Percentiles rank a stretch among this genome's conserved stretches.
These are phyloP conservation scores for Kalanchoe fedtschenkoi DNA, from an alignment of 164 flowering plant genomes.

Conservation along the genomic window DNA sequence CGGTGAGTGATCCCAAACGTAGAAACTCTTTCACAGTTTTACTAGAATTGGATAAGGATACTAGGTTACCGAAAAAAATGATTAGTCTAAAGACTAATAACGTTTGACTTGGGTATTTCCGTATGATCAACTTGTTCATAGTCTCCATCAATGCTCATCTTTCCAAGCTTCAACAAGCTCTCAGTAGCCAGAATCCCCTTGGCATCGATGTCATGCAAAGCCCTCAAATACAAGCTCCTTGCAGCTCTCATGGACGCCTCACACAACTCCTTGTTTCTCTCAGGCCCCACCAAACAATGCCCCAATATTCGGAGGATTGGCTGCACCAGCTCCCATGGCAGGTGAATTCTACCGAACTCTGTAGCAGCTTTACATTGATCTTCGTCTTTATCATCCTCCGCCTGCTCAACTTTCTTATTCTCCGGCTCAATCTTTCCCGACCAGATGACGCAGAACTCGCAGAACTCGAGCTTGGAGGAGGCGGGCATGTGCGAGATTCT, in stretches of 20 bases:
- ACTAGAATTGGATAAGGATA: no score
- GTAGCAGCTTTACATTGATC: no score
- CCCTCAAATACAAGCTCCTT: slow-evolving; percentile 44
- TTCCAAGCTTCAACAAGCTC: slow-evolving; percentile 50
- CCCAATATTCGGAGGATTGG: slow-evolving; percentile 72
- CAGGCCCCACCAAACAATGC: slow-evolving; percentile 61
- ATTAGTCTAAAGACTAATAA: slow-evolving; percentile 18
- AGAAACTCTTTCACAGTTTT: no score
- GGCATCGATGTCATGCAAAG: slow-evolving; percentile 59
- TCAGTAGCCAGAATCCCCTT: slow-evolving; percentile 62
- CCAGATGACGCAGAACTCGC: slow-evolving; percentile 57
- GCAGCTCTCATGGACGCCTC: slow-evolving; percentile 42
- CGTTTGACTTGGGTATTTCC: slow-evolving; percentile 22
- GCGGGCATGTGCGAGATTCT: slow-evolving; percentile 51
- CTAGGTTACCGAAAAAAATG: no score
- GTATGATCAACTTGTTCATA: slow-evolving; percentile 29
- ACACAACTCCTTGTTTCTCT: slow-evolving; percentile 24
- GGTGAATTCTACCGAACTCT: slow-evolving; percentile 34
- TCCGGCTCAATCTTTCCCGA: slow-evolving; percentile 37
- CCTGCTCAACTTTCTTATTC: slow-evolving; percentile 6
- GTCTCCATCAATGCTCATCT: slow-evolving; percentile 22
- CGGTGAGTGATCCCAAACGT: no score
- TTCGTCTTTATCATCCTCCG: slow-evolving; percentile 3
- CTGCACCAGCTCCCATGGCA: slow-evolving; percentile 85
- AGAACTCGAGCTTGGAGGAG: slow-evolving; percentile 64